Conservation (phyloP, 2,329 filamentous ascomycete genomes). For the Aureobasidium mangrovei region DNA sequence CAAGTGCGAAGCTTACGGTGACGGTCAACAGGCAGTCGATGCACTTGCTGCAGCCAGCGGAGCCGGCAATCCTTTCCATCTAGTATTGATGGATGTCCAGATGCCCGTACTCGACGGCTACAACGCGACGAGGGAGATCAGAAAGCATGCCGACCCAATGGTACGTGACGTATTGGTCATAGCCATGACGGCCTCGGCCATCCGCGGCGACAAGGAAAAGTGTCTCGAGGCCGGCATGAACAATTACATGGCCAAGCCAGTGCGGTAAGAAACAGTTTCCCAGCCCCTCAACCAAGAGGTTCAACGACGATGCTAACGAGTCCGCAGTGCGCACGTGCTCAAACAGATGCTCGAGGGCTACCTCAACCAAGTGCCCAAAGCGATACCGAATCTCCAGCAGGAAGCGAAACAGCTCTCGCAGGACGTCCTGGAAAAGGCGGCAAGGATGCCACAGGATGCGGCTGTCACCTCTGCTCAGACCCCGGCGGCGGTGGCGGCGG, state of each 20-base stretch:
- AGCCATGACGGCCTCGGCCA: conserved; percentile 93
- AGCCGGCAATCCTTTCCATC: conserved; percentile 71
- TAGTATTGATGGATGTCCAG: conserved; percentile 92
- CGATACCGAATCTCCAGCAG: conserved; percentile 37
- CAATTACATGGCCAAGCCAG: conserved; percentile 91
- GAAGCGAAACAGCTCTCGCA: conserved; percentile 39
- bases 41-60: conserved; percentile 65
- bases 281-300: background rate
- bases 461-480: background rate
- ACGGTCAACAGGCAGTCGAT: conserved; percentile 80
- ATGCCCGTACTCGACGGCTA: conserved; percentile 94
- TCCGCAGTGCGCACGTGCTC: conserved; percentile 57
- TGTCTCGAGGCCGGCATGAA: conserved; percentile 97
- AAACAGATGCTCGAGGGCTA: conserved; percentile 73
- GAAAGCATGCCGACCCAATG: conserved; percentile 63
- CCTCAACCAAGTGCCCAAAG: conserved; percentile 41
- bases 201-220: conserved; percentile 89
- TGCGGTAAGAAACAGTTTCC: conserved; percentile 51
- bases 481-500: background rate
- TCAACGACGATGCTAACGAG: background rate
- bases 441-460: background rate
- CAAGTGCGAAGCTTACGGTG: conserved; percentile 78
- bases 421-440: conserved; percentile 20
- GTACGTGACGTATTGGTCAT: conserved; percentile 85
- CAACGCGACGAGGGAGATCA: conserved; percentile 76